Evolutionary conservation across 139 green algal species (phyloP).

Genomic region (Chlamydomonas sp.): DNA sequence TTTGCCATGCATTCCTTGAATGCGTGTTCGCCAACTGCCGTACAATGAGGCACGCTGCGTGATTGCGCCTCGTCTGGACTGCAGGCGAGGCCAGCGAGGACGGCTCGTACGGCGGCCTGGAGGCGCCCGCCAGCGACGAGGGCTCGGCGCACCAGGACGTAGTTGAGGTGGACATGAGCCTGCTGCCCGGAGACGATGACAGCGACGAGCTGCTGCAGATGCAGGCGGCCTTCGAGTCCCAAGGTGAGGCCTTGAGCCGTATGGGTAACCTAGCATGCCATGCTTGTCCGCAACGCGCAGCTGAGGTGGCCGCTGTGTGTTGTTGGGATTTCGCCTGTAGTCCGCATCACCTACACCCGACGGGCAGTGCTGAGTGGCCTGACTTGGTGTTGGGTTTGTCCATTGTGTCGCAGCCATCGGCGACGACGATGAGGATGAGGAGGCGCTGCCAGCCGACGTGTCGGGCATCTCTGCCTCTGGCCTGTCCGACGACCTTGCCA

Average conservation of each 20-base stretch:
- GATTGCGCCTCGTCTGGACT: no score
- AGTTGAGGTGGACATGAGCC: conserved; percentile 18
- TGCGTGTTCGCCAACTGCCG: background rate
- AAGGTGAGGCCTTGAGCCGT: background rate
- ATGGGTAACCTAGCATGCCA: background rate
- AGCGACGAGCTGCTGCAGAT: conserved; percentile 20
- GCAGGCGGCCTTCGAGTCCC: conserved; percentile 25
- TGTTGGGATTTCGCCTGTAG: background rate
- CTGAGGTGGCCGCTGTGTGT: background rate
- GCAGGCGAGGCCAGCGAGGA: background rate
- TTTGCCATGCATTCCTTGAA: background rate
- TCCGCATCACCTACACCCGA: background rate
- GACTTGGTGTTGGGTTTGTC: no score
- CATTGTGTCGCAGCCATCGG: background rate
- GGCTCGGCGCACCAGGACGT: background rate
- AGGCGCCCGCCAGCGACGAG: conserved; percentile 3
- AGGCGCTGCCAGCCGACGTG: background rate
- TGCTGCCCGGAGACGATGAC: conserved; percentile 1
- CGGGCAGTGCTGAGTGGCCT: background rate
- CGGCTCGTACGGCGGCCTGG: background rate
- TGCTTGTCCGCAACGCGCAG: background rate
- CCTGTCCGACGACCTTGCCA: conserved; percentile 7
- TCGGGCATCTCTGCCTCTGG: conserved; percentile 2
- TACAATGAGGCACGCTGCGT: no score
- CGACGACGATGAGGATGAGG: conserved; percentile 12